Percentiles rank a stretch among this genome's conserved stretches.
These are phyloP conservation scores for Alnus rubra DNA, from an alignment of 306 rosid genomes.

Conservation along the genomic window DNA sequence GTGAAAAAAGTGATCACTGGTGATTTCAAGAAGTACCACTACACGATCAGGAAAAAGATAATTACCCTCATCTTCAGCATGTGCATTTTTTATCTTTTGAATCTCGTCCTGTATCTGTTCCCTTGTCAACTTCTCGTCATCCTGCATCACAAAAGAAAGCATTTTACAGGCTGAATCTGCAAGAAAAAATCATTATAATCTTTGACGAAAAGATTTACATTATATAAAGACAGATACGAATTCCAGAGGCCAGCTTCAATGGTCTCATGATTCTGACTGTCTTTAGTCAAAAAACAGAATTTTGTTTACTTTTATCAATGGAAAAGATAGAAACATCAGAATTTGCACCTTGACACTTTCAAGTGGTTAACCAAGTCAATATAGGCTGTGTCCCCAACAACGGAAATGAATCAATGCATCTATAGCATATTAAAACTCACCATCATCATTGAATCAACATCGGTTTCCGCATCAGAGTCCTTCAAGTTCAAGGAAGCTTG, in stretches of 20 bases:
- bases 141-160: slow-evolving; percentile 50
- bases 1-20: not conserved
- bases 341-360: not conserved
- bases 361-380: not conserved
- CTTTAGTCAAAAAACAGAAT: not conserved
- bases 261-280: not conserved
- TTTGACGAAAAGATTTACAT: too few species aligned
- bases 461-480: slow-evolving; percentile 80
- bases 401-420: not conserved
- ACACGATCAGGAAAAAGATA: slow-evolving; percentile 12
- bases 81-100: slow-evolving; percentile 78
- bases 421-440: slow-evolving; percentile 46
- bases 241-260: not conserved
- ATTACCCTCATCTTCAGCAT: slow-evolving; percentile 91
- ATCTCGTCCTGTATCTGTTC: slow-evolving; percentile 83
- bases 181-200: not conserved
- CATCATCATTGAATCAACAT: slow-evolving; percentile 85
- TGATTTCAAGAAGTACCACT: slow-evolving; percentile 1
- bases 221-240: not conserved
- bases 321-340: not conserved
- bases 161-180: not conserved
- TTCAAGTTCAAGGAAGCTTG: slow-evolving; percentile 55
- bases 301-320: not conserved
- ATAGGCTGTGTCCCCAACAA: not conserved
- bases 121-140: slow-evolving; percentile 68